Evolutionary conservation across 306 rosid species (phyloP).

Genomic region (Lathyrus tuberosus): DNA sequence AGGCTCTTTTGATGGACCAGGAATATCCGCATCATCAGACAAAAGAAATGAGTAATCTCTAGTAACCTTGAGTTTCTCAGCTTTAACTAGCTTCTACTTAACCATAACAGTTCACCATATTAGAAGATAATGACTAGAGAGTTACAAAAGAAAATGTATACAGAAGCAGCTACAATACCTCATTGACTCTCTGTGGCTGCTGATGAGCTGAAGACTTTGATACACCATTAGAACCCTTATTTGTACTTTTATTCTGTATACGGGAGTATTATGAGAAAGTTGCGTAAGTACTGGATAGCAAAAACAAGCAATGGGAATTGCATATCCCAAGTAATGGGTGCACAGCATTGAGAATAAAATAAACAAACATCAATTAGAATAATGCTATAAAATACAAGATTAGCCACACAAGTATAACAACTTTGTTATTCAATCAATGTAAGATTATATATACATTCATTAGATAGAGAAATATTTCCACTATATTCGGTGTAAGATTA

Average conservation of each 20-base stretch:
- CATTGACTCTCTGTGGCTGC: constrained; percentile 53
- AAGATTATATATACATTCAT: background rate
- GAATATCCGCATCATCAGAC: constrained; percentile 73
- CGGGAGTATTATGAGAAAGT: constrained; percentile 42
- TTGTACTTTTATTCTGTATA: constrained; percentile 58
- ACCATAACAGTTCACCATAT: constrained; percentile 34
- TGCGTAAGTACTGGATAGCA: constrained; percentile 17
- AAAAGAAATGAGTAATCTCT: constrained; percentile 90
- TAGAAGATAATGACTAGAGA: constrained; percentile 16
- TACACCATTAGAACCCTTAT: constrained; percentile 49
- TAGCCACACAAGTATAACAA: background rate
- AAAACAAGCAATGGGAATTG: constrained; percentile 18
- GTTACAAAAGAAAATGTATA: constrained; percentile 6
- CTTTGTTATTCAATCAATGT: background rate
- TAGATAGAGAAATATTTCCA: background rate
- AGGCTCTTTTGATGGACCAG: constrained; percentile 63
- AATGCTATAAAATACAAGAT: background rate
- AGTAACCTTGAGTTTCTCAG: constrained; percentile 72
- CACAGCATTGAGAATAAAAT: background rate
- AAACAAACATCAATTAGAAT: background rate
- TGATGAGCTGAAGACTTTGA: constrained; percentile 46
- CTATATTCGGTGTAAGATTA: too few species aligned
- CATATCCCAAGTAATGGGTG: constrained; percentile 1
- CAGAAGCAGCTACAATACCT: constrained; percentile 55
- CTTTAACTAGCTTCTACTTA: constrained; percentile 62